Percentiles rank a stretch among this genome's conserved stretches.
Conservation (phyloP, 2,329 filamentous ascomycete species). For the Trichoderma atroviride region DNA sequence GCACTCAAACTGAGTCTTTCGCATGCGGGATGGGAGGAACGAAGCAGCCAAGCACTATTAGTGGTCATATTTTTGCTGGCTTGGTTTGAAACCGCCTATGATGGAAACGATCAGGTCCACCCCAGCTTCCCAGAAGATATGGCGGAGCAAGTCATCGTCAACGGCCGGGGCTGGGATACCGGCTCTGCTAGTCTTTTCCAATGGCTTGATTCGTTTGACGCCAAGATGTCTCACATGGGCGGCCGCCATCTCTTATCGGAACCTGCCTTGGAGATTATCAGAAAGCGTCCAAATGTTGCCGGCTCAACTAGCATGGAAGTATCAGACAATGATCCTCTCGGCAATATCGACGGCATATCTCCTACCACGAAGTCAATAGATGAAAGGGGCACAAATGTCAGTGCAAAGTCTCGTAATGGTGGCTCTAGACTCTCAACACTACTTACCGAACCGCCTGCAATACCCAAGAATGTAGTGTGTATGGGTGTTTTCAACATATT, state of each 20-base stretch:
- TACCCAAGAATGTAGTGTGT: neutral
- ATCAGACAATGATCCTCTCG: neutral
- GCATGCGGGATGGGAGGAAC: slow-evolving; percentile 1
- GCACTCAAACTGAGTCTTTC: slow-evolving; percentile 5
- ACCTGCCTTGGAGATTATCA: slow-evolving; percentile 5
- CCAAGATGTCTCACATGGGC: slow-evolving; percentile 15
- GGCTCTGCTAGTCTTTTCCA: slow-evolving; percentile 7
- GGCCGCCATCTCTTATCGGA: slow-evolving; percentile 2
- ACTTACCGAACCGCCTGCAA: neutral
- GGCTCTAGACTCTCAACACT: neutral
- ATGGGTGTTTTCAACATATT: slow-evolving; percentile 12
- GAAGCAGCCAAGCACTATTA: slow-evolving; percentile 4
- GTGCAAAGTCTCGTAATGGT: neutral
- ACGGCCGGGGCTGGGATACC: neutral
- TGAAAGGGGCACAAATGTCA: neutral
- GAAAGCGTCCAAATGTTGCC: neutral
- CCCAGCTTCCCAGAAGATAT: slow-evolving; percentile 2
- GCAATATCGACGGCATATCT: neutral
- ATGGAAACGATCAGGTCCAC: slow-evolving; percentile 5
- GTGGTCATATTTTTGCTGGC: neutral
- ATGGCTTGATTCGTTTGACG: slow-evolving; percentile 12
- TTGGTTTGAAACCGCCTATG: slow-evolving; percentile 10
- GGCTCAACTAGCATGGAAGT: neutral
- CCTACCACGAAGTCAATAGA: neutral
- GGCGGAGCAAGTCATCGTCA: slow-evolving; percentile 1